Conservation (phyloP, 2,329 filamentous ascomycete species). For the Raffaelea albimanens region DNA sequence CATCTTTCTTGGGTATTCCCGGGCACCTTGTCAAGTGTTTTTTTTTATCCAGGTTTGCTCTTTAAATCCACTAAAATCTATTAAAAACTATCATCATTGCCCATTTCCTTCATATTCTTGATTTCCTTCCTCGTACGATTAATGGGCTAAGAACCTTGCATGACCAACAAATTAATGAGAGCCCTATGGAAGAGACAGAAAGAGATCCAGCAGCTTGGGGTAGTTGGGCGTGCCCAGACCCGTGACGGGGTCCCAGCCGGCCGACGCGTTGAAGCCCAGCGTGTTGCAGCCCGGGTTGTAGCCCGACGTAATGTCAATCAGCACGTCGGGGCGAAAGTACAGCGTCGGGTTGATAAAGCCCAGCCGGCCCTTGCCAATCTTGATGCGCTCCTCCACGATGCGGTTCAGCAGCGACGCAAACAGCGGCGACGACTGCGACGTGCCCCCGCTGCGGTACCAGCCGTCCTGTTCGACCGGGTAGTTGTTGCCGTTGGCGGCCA, state of each 20-base stretch:
- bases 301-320: constrained; percentile 20
- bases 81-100: background rate
- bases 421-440: constrained; percentile 34
- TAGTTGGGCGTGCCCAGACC: constrained; percentile 19
- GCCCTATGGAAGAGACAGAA: constrained; percentile 11
- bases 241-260: constrained; percentile 18
- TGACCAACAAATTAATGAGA: too few relatives aligned
- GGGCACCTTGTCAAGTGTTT: too few relatives aligned
- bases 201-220: constrained; percentile 13
- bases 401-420: constrained; percentile 38
- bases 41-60: too few relatives aligned
- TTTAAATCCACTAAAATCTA: too few relatives aligned
- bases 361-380: constrained; percentile 30
- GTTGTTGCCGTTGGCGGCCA: constrained; percentile 15
- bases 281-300: constrained; percentile 22
- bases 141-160: too few relatives aligned
- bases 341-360: constrained; percentile 24
- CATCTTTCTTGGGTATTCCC: too few relatives aligned
- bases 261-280: constrained; percentile 17
- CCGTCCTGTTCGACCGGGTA: background rate
- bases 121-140: background rate
- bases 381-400: constrained; percentile 51
- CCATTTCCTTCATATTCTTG: background rate
- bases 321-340: constrained; percentile 19
- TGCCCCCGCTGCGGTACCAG: constrained; percentile 5